Evolutionary conservation across 768 basidiomycete genomes (phyloP), one percentile per base, ranked within the genome.

Genomic region (Naganishia kalamii): DNA sequence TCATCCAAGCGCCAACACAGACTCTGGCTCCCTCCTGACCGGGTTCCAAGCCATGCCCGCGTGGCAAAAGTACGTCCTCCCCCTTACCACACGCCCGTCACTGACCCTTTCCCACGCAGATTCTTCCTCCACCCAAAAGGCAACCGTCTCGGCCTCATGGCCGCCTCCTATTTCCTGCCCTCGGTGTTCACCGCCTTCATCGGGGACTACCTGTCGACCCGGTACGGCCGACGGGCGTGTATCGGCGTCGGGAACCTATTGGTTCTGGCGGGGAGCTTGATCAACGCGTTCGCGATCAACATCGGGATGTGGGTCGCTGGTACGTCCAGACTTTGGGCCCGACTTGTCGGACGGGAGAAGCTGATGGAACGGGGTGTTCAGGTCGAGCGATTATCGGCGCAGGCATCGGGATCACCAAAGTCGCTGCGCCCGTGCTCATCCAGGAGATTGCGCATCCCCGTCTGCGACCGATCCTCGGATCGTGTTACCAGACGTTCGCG

Each of bases 361-460:
- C n/a, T n/a, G n/a, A n/a, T n/a, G n/a, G n/a, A n/a, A n/a, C n/a
- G n/a, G n/a, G n/a, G 52, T 51, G 30, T 66, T 69, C 63, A 62
- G 62, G 69, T 21, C 33, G 70, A 46, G 62, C 61, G 44, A 60
- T 70, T 54, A 64, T 71, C 17, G 70, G 68, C 11, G 62, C 68
- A 13, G 68, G 70, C 13, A 63, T 60, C n/a, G 70, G 65, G 30
- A 66, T 70, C 40, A 68, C 68, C 62, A 70, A 71, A 49, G 72
- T 73, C 33, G 61, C 59, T 32, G 69, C 72, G 0, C 70, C 72
- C 11, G 69, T 70, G 17, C 61, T 71, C 15, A 59, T 73, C 1
- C 70, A 71, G 23, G 72, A 73, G 57, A 68, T 71, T 35, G 70
- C 72, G n/a, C 72, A 73, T 32, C 40, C 41, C 43, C 66, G 72